Evolutionary conservation across 2,329 filamentous ascomycete genomes (phyloP).

Genomic region (Kalaharituber pfeilii): DNA sequence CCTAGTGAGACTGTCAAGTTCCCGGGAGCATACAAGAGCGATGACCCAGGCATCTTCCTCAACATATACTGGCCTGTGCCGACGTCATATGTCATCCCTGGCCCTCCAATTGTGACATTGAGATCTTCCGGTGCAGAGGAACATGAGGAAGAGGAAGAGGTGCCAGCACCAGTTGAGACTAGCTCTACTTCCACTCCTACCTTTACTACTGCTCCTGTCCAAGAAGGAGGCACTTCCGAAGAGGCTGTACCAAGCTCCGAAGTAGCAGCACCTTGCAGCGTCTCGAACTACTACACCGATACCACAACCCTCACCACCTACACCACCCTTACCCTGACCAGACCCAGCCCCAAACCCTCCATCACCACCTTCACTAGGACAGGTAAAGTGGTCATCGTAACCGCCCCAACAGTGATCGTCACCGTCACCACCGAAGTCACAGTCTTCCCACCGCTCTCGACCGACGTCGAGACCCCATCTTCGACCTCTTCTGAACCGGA

Average conservation of each 20-base stretch:
- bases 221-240: too few species aligned
- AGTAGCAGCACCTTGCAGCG: slow-evolving; percentile 7
- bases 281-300: slow-evolving; percentile 5
- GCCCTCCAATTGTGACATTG: slow-evolving; percentile 13
- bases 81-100: slow-evolving; percentile 19
- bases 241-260: slow-evolving; percentile 3
- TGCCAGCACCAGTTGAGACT: slow-evolving; percentile 1
- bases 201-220: slow-evolving; percentile 6
- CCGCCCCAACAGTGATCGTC: slow-evolving; percentile 8
- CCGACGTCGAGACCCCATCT: too few species aligned
- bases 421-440: slow-evolving; percentile 10
- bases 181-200: background rate
- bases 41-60: slow-evolving; percentile 18
- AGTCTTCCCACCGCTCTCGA: too few species aligned
- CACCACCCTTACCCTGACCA: too few species aligned
- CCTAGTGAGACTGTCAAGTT: slow-evolving; percentile 24
- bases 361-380: slow-evolving; percentile 3
- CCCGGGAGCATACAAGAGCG: slow-evolving; percentile 26
- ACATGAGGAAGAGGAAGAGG: too few species aligned
- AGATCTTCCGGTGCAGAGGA: slow-evolving; percentile 1
- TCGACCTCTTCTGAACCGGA: too few species aligned
- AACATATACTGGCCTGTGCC: slow-evolving; percentile 19
- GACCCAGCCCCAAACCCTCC: slow-evolving; percentile 3
- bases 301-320: slow-evolving; percentile 1
- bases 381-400: background rate